Percentiles rank a stretch among this genome's conserved stretches.
Evolutionary conservation across 2,329 filamentous ascomycete genomes (phyloP).

Genomic region (Drechslerella stenobrocha): DNA sequence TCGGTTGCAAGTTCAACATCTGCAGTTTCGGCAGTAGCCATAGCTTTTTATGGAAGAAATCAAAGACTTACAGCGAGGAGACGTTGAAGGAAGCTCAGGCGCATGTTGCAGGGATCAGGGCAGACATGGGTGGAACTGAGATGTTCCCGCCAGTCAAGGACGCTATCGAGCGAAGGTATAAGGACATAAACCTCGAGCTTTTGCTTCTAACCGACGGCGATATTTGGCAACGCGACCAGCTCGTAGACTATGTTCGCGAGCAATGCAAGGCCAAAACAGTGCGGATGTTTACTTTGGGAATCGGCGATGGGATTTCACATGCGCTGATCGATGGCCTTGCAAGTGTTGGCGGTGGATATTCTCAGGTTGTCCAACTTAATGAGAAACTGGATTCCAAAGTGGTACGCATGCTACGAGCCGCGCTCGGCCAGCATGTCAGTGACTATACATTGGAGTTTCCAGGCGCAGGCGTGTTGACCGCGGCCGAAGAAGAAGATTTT

Average conservation of each 20-base stretch:
- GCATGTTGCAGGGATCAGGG: conserved; percentile 57
- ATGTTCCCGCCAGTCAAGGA: conserved; percentile 59
- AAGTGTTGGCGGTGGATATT: conserved; percentile 63
- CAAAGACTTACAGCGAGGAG: conserved; percentile 58
- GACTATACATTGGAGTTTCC: conserved; percentile 55
- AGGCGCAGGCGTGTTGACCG: background rate
- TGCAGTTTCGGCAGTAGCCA: conserved; percentile 65
- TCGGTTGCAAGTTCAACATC: conserved; percentile 70
- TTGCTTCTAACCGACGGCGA: conserved; percentile 65
- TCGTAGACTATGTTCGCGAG: conserved; percentile 58
- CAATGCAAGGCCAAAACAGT: conserved; percentile 55
- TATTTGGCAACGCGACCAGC: conserved; percentile 59
- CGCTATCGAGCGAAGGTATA: conserved; percentile 47
- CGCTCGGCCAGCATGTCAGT: conserved; percentile 67
- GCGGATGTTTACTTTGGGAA: conserved; percentile 63
- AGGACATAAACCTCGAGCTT: conserved; percentile 60
- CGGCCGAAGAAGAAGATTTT: conserved; percentile 55
- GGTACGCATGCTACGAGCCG: conserved; percentile 73
- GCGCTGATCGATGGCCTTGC: conserved; percentile 63
- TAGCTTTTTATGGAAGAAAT: conserved; percentile 60
- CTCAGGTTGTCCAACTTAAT: conserved; percentile 65
- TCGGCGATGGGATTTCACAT: conserved; percentile 61
- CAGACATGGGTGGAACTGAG: conserved; percentile 63
- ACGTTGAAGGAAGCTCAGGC: conserved; percentile 58
- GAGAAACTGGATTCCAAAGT: conserved; percentile 72